Evolutionary conservation across 2,329 filamentous ascomycete species (phyloP), one percentile per base, ranked within the genome.

Genomic region (Paecilomyces formosus): DNA sequence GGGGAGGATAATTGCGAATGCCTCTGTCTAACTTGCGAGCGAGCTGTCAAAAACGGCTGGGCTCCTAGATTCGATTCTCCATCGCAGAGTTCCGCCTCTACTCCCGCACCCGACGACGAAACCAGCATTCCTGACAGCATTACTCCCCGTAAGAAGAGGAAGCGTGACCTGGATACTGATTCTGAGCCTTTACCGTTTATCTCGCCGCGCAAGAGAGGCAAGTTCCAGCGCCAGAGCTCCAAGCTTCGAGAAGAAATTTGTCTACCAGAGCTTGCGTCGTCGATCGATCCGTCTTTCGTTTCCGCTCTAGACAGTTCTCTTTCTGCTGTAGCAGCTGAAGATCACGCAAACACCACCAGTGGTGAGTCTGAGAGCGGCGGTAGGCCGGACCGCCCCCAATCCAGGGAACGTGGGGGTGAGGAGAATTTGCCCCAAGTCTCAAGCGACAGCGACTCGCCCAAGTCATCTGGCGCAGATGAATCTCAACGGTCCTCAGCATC

Each of bases 1-100:
- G 94, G 94, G 2, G 87, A 91, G 52, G 86, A 92, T 71, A 99
- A 99, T 65, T 92, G 92, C 73, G 94, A 99, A 70, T 99, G 94
- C 70, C 79, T 99, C 1, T 99, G 94, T 72, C 82, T 83, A 65
- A 94, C 89, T 0, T 99, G 94, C 72, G 94, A 99, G 75, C 80
- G 82, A 22, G 78, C 81, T 2, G 77, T 84, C 58, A 81, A 82
- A 56, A 97, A 97, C 70, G 94, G 94, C 1, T 99, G 95, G 95
- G 82, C 85, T 39, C 82, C 79, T 1, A 70, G 67, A 64, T 71
- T 60, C 64, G 76, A 62, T 63, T 75, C 62, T 64, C 76, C 61
- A 61, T 69, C 53, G 64, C 72, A 60, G 59, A 74, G 70, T 60
- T 66, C 66, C 35, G 61, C 66, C n/a, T 70, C 69, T 21, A 74